These are phyloP conservation scores for Rosa multiflora DNA, from an alignment of 306 rosid species.

Conservation along the genomic window DNA sequence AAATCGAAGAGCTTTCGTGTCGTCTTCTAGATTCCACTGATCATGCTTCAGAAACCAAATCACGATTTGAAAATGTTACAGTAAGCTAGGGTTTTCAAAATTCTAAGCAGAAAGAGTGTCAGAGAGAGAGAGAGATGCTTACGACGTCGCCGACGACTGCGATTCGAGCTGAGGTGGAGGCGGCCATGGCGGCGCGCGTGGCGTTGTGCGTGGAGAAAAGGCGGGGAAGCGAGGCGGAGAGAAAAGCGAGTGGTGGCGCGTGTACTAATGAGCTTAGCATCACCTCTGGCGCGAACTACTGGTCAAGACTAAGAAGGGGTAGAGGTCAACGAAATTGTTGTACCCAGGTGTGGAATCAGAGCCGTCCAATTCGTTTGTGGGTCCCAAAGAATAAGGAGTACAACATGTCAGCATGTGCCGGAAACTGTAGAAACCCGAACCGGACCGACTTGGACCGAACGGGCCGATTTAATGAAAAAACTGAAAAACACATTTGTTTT, in stretches of 20 bases:
- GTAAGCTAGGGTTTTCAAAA: neutral
- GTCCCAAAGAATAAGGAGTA: neutral
- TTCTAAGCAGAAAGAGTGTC: neutral
- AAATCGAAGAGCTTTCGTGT: constrained; percentile 67
- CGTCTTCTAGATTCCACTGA: constrained; percentile 75
- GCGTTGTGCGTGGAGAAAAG: constrained; percentile 26
- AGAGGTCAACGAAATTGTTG: neutral
- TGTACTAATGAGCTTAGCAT: constrained; percentile 52
- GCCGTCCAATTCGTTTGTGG: neutral
- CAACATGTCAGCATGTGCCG: no score
- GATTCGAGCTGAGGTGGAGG: constrained; percentile 51
- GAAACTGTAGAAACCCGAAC: no score
- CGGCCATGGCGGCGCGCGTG: constrained; percentile 61
- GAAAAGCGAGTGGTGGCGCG: constrained; percentile 40
- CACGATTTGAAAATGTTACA: neutral
- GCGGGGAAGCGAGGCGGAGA: constrained; percentile 17
- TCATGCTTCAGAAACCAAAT: constrained; percentile 54
- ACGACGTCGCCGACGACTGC: constrained; percentile 86
- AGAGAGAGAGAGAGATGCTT: constrained; percentile 32
- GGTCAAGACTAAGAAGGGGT: neutral
- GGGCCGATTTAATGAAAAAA: no score
- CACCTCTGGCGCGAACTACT: neutral
- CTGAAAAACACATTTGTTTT: no score
- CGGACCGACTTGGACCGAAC: no score
- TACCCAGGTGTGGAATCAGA: neutral